Evolutionary conservation across 371 early-diverging fungal genomes (phyloP), one percentile per base, ranked within the genome.

Genomic region (Mucor ambiguus): DNA sequence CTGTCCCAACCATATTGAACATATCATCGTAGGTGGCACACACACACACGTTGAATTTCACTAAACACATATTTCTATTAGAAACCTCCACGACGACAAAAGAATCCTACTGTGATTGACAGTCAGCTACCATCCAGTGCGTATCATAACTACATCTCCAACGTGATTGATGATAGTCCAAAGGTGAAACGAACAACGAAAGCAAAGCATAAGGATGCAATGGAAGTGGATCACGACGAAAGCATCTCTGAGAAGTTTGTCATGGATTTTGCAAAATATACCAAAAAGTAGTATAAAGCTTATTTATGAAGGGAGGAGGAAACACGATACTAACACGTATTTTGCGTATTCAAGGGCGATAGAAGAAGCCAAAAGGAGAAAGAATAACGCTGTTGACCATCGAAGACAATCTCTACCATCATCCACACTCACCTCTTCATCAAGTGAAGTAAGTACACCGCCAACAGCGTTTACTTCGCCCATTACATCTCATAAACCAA

Each of bases 1-100:
- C 88, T 96, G 96, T 72, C 96, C 96, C 5, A 88, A 85, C 61
- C 96, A 96, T 73, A 89, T 80, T n/a, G 94, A 95, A 54, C 86
- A 89, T 52, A 75, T 78, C 4, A 67, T 86, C 73, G 78, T 76
- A 76, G 54, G 64, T 54, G 6, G 12, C 22, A 12, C 37, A 35
- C 9, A 28, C 4, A 2, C 16, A 30, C 20, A 22, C 29, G 26
- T n/a, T 33, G 29, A 3, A 16, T 33, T 10, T 33, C 18, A 32
- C 22, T 18, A 32, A 30, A 29, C 30, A 30, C 30, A 12, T 10
- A 3, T 28, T 3, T 30, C 2, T 30, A 9, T 16, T 64, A 81
- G 77, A 73, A 70, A 54, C 59, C 67, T 18, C 71, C 66, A 44
- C 69, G 81, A 61, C 60, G 62, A 48, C 65, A 52, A 44, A 69